Evolutionary conservation across 2,329 filamentous ascomycete genomes (phyloP).

Genomic region (Gaeumannomyces sp.): DNA sequence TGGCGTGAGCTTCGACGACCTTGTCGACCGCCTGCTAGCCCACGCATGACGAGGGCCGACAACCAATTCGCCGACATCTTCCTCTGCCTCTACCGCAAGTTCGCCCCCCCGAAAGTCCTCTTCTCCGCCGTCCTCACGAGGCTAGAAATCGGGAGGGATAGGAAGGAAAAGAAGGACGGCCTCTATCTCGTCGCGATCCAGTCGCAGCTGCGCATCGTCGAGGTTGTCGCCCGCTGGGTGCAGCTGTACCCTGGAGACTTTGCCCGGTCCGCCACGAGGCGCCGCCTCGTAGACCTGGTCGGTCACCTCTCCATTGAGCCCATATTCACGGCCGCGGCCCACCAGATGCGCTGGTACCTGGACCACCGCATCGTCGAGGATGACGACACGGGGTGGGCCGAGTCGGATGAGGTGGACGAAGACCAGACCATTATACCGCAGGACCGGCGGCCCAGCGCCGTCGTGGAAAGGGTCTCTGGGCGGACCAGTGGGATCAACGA

Average conservation of each 20-base stretch:
- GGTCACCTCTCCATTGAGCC: slow-evolving; percentile 66
- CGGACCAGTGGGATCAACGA: slow-evolving; percentile 25
- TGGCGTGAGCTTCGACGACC: slow-evolving; percentile 57
- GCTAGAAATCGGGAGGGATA: slow-evolving; percentile 52
- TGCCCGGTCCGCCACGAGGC: slow-evolving; percentile 67
- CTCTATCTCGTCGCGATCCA: slow-evolving; percentile 50
- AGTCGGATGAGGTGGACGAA: slow-evolving; percentile 56
- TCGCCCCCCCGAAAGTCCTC: slow-evolving; percentile 73
- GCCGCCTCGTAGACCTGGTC: slow-evolving; percentile 69
- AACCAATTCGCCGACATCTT: slow-evolving; percentile 85
- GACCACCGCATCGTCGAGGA: slow-evolving; percentile 70
- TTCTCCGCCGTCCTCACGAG: slow-evolving; percentile 72
- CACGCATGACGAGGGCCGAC: slow-evolving; percentile 81
- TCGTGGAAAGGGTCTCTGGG: slow-evolving; percentile 15
- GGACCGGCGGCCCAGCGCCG: not conserved
- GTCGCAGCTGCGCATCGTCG: slow-evolving; percentile 75
- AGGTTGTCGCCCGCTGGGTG: slow-evolving; percentile 84
- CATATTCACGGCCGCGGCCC: slow-evolving; percentile 77
- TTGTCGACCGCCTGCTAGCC: slow-evolving; percentile 83
- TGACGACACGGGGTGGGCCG: slow-evolving; percentile 91
- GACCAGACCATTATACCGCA: slow-evolving; percentile 16
- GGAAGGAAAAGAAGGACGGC: slow-evolving; percentile 51
- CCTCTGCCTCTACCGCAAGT: slow-evolving; percentile 88
- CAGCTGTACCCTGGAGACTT: slow-evolving; percentile 89
- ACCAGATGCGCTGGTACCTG: slow-evolving; percentile 76